Conservation (phyloP, 2,329 filamentous ascomycete genomes). For the Fusarium nelsonii region DNA sequence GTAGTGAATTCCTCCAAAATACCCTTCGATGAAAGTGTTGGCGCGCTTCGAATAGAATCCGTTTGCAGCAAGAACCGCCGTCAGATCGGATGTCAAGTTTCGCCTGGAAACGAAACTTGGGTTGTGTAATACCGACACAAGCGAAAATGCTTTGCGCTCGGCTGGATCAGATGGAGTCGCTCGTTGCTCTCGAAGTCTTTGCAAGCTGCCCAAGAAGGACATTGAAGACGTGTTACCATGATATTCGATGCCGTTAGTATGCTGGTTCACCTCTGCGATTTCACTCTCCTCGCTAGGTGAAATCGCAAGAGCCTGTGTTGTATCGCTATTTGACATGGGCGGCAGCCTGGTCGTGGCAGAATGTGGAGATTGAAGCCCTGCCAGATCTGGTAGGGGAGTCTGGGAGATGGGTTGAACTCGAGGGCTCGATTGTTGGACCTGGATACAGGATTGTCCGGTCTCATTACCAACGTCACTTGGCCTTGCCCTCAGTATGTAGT, state of each 20-base stretch:
- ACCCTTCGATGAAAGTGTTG: constrained; percentile 14
- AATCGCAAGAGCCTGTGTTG: not conserved
- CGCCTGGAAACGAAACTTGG: constrained; percentile 7
- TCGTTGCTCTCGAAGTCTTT: constrained; percentile 6
- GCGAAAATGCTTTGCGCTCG: constrained; percentile 3
- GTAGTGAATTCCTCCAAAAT: constrained; percentile 7
- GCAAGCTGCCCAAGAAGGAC: constrained; percentile 3
- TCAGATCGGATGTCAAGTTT: constrained; percentile 2
- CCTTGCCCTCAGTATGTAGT: not conserved
- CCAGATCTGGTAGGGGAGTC: not conserved
- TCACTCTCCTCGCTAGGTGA: constrained; percentile 17
- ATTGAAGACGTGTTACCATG: constrained; percentile 15
- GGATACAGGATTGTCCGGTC: not conserved
- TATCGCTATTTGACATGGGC: not conserved
- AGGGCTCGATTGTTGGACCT: not conserved
- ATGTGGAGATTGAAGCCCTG: not conserved
- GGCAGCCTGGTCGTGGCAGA: not conserved
- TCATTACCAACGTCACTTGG: not conserved
- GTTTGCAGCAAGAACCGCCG: not conserved
- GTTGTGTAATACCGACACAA: constrained; percentile 9
- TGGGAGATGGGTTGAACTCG: not conserved
- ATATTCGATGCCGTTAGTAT: constrained; percentile 13
- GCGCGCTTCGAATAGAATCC: constrained; percentile 14
- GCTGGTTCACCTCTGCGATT: constrained; percentile 11
- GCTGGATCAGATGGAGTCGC: not conserved